A percentile compares a stretch with the other conserved stretches of the same genome.
Evolutionary conservation across 805 yeast species (phyloP).

Genomic region (Lachancea kluyveri): DNA sequence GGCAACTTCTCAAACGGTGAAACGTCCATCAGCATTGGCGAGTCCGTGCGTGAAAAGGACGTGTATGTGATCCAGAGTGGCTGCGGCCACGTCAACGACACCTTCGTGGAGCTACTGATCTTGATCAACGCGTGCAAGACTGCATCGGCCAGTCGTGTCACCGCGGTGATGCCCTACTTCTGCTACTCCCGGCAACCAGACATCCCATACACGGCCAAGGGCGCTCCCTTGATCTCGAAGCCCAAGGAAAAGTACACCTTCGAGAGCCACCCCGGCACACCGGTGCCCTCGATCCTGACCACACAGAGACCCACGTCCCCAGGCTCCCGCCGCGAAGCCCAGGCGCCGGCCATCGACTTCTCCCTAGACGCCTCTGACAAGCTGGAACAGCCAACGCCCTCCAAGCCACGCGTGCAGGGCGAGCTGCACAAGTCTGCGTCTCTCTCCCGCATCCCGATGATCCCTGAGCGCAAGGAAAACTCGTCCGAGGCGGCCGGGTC

Average conservation of each 20-base stretch:
- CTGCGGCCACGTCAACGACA: conserved; percentile 83
- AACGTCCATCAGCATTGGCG: conserved; percentile 76
- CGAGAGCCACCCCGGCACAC: conserved; percentile 49
- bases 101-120: conserved; percentile 73
- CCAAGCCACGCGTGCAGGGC: conserved; percentile 1
- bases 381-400: conserved; percentile 12
- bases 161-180: conserved; percentile 88
- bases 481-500: conserved; percentile 23
- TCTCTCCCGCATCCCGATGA: conserved; percentile 31
- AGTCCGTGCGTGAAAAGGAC: conserved; percentile 93
- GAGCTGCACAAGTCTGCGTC: conserved; percentile 17
- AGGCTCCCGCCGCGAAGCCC: not conserved
- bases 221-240: conserved; percentile 55
- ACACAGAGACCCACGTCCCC: conserved; percentile 19
- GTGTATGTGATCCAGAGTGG: conserved; percentile 86
- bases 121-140: conserved; percentile 89
- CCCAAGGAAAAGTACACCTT: conserved; percentile 37
- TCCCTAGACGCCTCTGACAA: conserved; percentile 8
- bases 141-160: conserved; percentile 82
- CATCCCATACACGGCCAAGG: conserved; percentile 71
- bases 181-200: conserved; percentile 97
- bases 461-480: conserved; percentile 30
- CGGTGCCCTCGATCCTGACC: conserved; percentile 27
- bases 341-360: no score
- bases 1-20: conserved; percentile 86